These are phyloP conservation scores for Cordia subcordata DNA, from an alignment of 257 asterid species.

Conservation along the genomic window DNA sequence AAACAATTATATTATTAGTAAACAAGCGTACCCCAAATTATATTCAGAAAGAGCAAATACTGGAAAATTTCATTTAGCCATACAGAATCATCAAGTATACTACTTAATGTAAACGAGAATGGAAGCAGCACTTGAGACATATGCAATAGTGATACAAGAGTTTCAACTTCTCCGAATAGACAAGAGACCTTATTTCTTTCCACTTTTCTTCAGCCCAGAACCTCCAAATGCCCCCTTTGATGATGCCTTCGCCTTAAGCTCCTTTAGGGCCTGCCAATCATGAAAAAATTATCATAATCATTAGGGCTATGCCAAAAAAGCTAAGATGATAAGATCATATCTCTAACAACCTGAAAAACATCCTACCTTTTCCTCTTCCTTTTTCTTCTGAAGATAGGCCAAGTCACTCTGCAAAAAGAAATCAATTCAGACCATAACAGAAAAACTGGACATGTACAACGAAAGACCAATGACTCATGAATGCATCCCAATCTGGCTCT, in stretches of 20 bases:
- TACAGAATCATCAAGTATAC: background rate
- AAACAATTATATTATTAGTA: too few species aligned
- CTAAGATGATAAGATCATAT: background rate
- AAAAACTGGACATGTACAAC: too few species aligned
- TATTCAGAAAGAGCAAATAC: background rate
- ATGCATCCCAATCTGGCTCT: background rate
- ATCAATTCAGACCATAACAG: background rate
- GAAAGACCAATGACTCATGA: background rate
- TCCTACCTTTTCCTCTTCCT: constrained; percentile 78
- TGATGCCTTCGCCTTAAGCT: constrained; percentile 66
- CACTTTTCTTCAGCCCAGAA: constrained; percentile 78
- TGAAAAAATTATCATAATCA: background rate
- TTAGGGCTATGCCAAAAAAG: background rate
- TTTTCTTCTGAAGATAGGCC: constrained; percentile 70
- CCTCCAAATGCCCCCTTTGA: constrained; percentile 70
- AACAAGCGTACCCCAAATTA: background rate
- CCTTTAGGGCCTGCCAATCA: constrained; percentile 58
- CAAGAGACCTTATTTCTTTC: constrained; percentile 48
- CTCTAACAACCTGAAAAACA: too few species aligned
- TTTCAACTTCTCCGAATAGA: background rate
- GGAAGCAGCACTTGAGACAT: background rate
- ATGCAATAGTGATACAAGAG: background rate
- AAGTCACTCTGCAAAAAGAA: constrained; percentile 50
- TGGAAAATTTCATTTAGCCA: background rate
- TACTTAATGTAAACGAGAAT: background rate